Conservation (phyloP, 176 grass and related monocot species). For the Lolium rigidum region DNA sequence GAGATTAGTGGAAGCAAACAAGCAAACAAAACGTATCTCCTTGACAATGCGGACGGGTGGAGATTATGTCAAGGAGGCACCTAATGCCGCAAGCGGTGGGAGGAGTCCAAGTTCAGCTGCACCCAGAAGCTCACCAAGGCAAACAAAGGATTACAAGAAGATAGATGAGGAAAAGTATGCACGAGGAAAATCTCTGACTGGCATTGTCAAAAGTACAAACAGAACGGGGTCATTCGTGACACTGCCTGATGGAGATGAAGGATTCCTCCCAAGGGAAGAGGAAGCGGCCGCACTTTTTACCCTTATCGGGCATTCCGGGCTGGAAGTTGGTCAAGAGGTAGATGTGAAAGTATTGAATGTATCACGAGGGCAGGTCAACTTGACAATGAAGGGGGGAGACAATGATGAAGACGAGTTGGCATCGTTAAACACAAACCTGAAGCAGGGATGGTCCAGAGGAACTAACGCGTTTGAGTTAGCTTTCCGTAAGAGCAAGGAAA, state of each 20-base stretch:
- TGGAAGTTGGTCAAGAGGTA: slow-evolving; percentile 74
- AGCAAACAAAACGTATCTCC: slow-evolving; percentile 74
- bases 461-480: slow-evolving; percentile 62
- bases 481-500: slow-evolving; percentile 78
- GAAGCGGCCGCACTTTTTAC: slow-evolving; percentile 67
- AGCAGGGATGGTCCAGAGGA: slow-evolving; percentile 54
- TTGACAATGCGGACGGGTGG: slow-evolving; percentile 76
- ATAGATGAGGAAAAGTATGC: slow-evolving; percentile 51
- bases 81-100: slow-evolving; percentile 45
- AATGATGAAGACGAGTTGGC: slow-evolving; percentile 60
- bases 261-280: slow-evolving; percentile 88
- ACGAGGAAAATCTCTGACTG: slow-evolving; percentile 59
- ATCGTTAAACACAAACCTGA: slow-evolving; percentile 62
- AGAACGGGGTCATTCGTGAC: slow-evolving; percentile 73
- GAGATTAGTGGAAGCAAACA: slow-evolving; percentile 77
- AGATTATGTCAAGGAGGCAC: slow-evolving; percentile 63
- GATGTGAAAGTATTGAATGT: slow-evolving; percentile 72
- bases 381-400: slow-evolving; percentile 89
- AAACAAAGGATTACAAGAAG: slow-evolving; percentile 52
- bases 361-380: slow-evolving; percentile 66
- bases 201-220: slow-evolving; percentile 67
- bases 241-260: slow-evolving; percentile 75
- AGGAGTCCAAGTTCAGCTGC: slow-evolving; percentile 43
- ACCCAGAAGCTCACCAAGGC: slow-evolving; percentile 56
- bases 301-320: slow-evolving; percentile 63